Evolutionary conservation across 495 filamentous ascomycete genomes (phyloP), one percentile per base, ranked within the genome.

Genomic region (Aspergillus diversus): DNA sequence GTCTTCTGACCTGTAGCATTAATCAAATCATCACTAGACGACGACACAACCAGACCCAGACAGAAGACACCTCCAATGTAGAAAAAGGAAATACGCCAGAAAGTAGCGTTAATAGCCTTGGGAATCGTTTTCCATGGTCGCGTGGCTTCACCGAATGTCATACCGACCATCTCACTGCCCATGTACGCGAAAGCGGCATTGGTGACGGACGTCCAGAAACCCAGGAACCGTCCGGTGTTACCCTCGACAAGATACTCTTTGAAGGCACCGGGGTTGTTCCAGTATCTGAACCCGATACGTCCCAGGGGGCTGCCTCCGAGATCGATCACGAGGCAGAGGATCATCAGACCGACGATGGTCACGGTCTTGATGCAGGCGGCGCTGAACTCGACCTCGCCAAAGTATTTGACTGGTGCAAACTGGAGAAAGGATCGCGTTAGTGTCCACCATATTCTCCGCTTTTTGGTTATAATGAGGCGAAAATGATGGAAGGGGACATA

Each of bases 251-350:
- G 84, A 61, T 87, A 72, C 66, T 86, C 83, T 5, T 55, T 64
- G 51, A 71, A 73, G 15, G 70, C 43, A 5, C 72, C 70, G 0
- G 68, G 70, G n/a, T 67, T 42, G 0, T 64, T 61, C 70, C 70
- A 73, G 71, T 87, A 90, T 7, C 87, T 80, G 71, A 93, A 94
- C 7, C 90, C 91, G 66, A 89, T 92, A 4, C 83, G 80, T 64
- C 90, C 87, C 55, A 83, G 69, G 0, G 90, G 89, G 64, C 91
- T 90, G 17, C 88, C 89, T 32, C 89, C 90, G 11, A 49, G 27
- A 9, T 42, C 54, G 13, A 63, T 37, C 31, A 63, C 54, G n/a
- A 63, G 47, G 33, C 60, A 63, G 42, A 46, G 43, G 4, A 63
- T 32, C 13, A 91, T 78, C 84, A 92, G 90, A 15, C 84, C 87